Base-by-base conservation (phyloP, 352 stramenopile species). In the Phytophthora rubi region DNA sequence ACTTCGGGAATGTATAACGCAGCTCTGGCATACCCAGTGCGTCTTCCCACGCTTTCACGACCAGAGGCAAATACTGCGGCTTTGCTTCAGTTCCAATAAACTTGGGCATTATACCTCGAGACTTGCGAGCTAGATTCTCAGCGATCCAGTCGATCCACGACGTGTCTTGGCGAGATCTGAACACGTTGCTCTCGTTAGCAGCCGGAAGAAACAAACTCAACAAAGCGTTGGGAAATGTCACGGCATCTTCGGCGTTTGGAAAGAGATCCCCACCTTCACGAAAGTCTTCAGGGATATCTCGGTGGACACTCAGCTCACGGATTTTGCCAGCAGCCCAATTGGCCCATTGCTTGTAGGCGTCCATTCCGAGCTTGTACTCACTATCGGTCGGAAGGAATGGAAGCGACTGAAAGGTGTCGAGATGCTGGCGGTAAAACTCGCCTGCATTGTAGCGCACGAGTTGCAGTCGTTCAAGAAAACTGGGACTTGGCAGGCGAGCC, bases 381-480 rank as follows among this genome's bases (percentile, higher is more conserved):
- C 47, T 54, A 4, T 58, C 66, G 53, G 83, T 85, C 5, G 85
- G 82, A 28, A 91, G n/a, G 33, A 91, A 86, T 2, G 89, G 73
- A 0, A 73, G 69, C 37, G 79, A 83, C 58, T 91, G 72, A 59
- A 93, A 93, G 45, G 82, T 91, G 60, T 93, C 85, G 9, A 90
- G 65, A 53, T 93, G 85, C 73, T 86, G 71, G 23, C 83, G 83
- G 65, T 91, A 93, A 65, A 93, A 93, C 58, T 93, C 80, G 6
- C 85, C 85, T 6, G 79, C 79, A 1, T 55, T 81, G 68, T 93
- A 93, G 1, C 80, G 82, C 30, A 93, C 78, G 35, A 91, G 79
- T 58, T 93, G 85, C 23, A 93, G 57, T 4, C 81, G 76, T 64
- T 93, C 85, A 3, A 69, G 77, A 64, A 84, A 91, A 15, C 75